Evolutionary conservation across 148 eudicot species (phyloP), one percentile per base, ranked within the genome.

Genomic region (Dysphania ambrosioides): DNA sequence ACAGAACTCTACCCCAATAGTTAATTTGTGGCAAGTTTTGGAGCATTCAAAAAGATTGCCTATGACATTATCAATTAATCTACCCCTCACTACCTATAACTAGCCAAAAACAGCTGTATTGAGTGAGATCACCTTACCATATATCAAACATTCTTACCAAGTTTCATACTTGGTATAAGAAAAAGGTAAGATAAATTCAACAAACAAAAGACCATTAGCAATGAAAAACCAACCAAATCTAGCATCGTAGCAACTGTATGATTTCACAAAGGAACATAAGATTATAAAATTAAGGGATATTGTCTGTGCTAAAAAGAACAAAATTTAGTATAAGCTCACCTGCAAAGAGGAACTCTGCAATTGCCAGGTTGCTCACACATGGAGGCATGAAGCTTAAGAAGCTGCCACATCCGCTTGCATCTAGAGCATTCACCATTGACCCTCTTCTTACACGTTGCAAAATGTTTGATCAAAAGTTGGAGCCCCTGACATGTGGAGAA

Each of bases 261-360:
- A 16, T 27, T 59, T 27, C 57, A 53, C 2, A 70, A 29, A 32
- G 4, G 73, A 53, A 74, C 40, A 74, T 30, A 63, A 16, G 2
- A 53, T 53, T 16, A n/a, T 31, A 21, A 13, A 4, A 18, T 5
- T 4, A 32, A 34, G 3, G 15, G 40, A 63, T 32, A 64, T 6
- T 32, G 31, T 18, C 11, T 34, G 2, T 47, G 18, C 0, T 24
- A 63, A 30, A 15, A 27, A 40, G 63, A 34, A 27, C 24, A 64
- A 41, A 62, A 68, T 2, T 18, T 44, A 56, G 24, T 74, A 64
- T 19, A 60, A 60, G 18, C 42, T 64, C 83, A 92, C 97, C 97
- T 89, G 94, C 98, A 91, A 30, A 93, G 87, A 23, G 97, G 98
- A 72, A 93, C 98, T 80, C 80, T 83, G 85, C 98, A 93, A 26